These are phyloP conservation scores for Simmondsia chinensis DNA, from an alignment of 148 eudicot species.

Conservation along the genomic window DNA sequence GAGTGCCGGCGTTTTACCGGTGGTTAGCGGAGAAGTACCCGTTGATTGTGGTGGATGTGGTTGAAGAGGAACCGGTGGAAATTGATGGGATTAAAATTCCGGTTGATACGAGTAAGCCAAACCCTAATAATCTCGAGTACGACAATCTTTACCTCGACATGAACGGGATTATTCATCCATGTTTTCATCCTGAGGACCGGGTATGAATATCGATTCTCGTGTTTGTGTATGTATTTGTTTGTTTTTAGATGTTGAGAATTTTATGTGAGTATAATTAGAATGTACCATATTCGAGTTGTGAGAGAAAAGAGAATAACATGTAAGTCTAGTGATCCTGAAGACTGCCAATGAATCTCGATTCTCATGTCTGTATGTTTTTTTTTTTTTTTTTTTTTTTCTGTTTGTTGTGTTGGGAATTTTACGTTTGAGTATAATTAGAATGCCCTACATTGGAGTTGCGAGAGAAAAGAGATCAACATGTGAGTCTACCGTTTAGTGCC, in stretches of 20 bases:
- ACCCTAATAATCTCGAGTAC: constrained; percentile 77
- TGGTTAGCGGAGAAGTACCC: constrained; percentile 99
- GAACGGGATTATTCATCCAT: constrained; percentile 93
- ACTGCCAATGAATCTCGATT: too few species aligned
- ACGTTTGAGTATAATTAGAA: too few species aligned
- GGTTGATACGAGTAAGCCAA: constrained; percentile 78
- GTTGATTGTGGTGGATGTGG: constrained; percentile 68
- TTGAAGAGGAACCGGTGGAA: constrained; percentile 67
- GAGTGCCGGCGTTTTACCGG: constrained; percentile 94
- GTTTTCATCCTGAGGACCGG: constrained; percentile 94
- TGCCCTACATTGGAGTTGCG: too few species aligned
- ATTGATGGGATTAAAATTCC: constrained; percentile 70
- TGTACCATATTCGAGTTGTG: too few species aligned
- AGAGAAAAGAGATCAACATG: too few species aligned
- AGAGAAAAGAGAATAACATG: too few species aligned
- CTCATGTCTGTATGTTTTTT: too few species aligned
- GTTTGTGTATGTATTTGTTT: neutral
- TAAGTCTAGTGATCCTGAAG: too few species aligned
- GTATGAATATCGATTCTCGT: constrained; percentile 18
- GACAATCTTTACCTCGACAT: constrained; percentile 90
- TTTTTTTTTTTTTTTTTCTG: too few species aligned
- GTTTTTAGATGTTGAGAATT: neutral
- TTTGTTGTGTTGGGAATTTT: too few species aligned
- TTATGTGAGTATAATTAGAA: neutral
- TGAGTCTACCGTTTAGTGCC: too few species aligned